Percentiles rank a stretch among this genome's conserved stretches.
Evolutionary conservation across 2,329 filamentous ascomycete species (phyloP).

Genomic region (Epichloe sp.): DNA sequence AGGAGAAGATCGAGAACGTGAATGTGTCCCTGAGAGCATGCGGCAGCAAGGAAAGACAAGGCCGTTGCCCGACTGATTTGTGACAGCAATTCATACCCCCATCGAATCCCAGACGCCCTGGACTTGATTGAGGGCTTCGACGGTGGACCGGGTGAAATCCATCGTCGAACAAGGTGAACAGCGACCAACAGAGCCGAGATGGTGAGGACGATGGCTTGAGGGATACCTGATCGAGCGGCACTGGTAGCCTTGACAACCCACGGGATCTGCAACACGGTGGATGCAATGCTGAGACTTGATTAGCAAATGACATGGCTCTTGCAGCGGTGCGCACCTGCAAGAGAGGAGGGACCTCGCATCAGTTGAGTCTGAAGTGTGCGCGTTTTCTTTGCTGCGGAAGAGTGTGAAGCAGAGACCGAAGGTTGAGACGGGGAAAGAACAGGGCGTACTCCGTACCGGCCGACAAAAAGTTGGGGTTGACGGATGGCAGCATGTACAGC

Average conservation of each 20-base stretch:
- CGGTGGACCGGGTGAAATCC: constrained; percentile 10
- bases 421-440: background rate
- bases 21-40: constrained; percentile 19
- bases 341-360: too few relatives aligned
- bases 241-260: constrained; percentile 27
- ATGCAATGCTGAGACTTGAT: background rate
- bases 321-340: too few relatives aligned
- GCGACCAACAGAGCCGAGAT: constrained; percentile 24
- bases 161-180: constrained; percentile 20
- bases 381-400: too few relatives aligned
- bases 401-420: background rate
- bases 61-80: constrained; percentile 27
- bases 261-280: constrained; percentile 11
- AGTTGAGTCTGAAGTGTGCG: too few relatives aligned
- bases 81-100: constrained; percentile 29
- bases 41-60: constrained; percentile 25
- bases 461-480: background rate
- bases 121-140: constrained; percentile 9
- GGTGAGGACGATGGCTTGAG: constrained; percentile 24
- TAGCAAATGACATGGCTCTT: background rate
- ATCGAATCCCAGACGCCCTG: constrained; percentile 26
- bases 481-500: background rate
- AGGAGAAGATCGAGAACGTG: constrained; percentile 24
- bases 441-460: background rate
- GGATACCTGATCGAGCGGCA: constrained; percentile 27